Evolutionary conservation across 495 filamentous ascomycete genomes (phyloP), one percentile per base, ranked within the genome.

Genomic region (Aspergillus nanangensis): DNA sequence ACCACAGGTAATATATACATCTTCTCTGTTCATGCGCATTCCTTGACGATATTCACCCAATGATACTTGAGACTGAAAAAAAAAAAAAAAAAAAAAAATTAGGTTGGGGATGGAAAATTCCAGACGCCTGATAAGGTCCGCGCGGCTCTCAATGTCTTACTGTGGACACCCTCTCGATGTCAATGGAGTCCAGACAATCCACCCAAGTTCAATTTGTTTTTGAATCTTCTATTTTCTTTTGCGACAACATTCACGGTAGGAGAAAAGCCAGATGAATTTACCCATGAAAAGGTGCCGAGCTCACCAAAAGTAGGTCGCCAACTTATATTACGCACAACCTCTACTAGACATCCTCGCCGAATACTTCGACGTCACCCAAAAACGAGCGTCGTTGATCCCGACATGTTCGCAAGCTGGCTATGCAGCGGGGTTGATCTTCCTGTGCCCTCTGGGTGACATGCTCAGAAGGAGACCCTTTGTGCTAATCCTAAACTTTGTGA

Each of bases 341-440:
- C 79, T 88, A 40, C 67, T 87, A 10, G 79, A 85, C 58, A 69
- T 76, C 20, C 71, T 88, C 23, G 82, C 84, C 1, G 50, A 64
- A 8, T 76, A 78, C 23, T 87, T 88, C 47, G 20, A 69, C 43
- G 82, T 87, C 31, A 71, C 66, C 13, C 74, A 81, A 38, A 78
- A 82, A 52, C 60, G 61, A 14, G 64, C 77, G 13, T 79, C 79
- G 4, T 62, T 79, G 9, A 76, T 94, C 36, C 87, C 88, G 9
- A 92, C 88, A 0, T 65, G 88, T 5, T 85, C 84, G 60, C 88
- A 94, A 56, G 86, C 85, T 4, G 88, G 88, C 4, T 94, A 94
- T 65, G 86, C 86, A 4, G 70, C 67, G 1, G 88, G 88, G 3
- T 51, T 94, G 41, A 63, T 91, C 11, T 78, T 92, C 42, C 62